These are phyloP conservation scores for Saitozyma podzolica DNA, from an alignment of 768 basidiomycete genomes.

Conservation along the genomic window DNA sequence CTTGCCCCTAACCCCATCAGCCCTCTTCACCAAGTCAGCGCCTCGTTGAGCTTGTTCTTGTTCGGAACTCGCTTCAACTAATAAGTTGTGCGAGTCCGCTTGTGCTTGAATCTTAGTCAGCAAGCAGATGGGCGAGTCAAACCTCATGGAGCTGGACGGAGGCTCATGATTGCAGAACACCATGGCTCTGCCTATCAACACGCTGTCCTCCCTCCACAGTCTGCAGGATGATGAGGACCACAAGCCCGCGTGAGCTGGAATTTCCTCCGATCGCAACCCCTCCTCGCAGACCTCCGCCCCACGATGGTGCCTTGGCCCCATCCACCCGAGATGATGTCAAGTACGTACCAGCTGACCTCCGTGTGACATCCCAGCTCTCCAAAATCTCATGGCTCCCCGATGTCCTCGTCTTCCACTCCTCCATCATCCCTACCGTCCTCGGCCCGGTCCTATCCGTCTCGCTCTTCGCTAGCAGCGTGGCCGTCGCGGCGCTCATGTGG, in stretches of 20 bases:
- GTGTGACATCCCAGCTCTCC: conserved; percentile 23
- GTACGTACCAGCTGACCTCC: no score
- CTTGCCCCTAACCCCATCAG: no score
- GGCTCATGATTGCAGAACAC: no score
- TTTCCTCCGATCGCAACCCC: no score
- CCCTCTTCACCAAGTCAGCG: no score
- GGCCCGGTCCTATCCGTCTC: conserved; percentile 85
- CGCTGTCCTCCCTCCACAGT: conserved; percentile 36
- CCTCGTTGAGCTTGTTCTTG: no score
- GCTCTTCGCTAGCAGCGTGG: conserved; percentile 61
- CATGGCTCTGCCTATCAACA: background rate
- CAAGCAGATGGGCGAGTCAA: no score
- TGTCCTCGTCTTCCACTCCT: conserved; percentile 75
- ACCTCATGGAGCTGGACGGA: no score
- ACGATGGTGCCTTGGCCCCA: background rate
- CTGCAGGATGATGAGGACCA: conserved; percentile 47
- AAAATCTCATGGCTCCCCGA: conserved; percentile 78
- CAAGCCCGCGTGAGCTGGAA: conserved; percentile 34
- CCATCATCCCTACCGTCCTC: conserved; percentile 71
- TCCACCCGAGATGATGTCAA: background rate
- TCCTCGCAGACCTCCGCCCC: no score
- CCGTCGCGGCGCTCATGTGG: conserved; percentile 47
- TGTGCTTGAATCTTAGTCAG: no score
- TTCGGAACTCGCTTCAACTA: no score
- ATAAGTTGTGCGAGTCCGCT: no score